Base-by-base conservation (phyloP, 371 early-diverging fungal genomes). In the Mortierella sp. region DNA sequence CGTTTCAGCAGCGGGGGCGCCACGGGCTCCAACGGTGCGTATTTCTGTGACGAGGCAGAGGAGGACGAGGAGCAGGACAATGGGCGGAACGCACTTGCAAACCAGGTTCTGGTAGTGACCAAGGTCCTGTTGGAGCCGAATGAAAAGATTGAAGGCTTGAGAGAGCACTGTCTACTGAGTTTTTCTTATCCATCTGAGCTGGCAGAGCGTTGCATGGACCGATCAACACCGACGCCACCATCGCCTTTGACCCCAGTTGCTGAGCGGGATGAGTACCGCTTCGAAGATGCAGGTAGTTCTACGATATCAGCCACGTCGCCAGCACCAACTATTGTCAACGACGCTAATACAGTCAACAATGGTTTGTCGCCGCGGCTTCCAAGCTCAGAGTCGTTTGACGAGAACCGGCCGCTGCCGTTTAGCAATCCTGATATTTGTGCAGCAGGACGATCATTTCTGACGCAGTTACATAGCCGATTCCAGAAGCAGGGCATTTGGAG, bases 51-150 rank as follows among this genome's bases (percentile, higher is more conserved):
- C 19, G 58, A 57, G 3, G 60, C 54, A 17, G 66, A 61, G 4
- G 66, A 65, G 17, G 72, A 72, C n/a, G 72, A 72, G 14, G 61
- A 72, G n/a, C 57, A 72, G 19, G 58, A 65, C 27, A 48, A 53
- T 23, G 73, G 73, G 17, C 50, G 73, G 4, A 72, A 72, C 19
- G 51, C 52, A 6, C 62, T 72, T 27, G 66, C 73, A n/a, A 72
- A 72, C 48, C 67, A 72, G 27, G 48, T 34, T 0, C 49, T 72
- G 49, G 73, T 72, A 0, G 67, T 72, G 6, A 72, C 73, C 11
- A 50, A 67, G 34, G 58, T 72, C 6, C 24, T 52, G 2, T 44
- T 72, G 44, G 62, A 72, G 7, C 73, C 73, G 6, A 66, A 26
- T 8, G 42, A 27, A 11, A 34, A 53, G 5, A 30, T 61, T 2